Conservation (phyloP, 768 basidiomycete genomes). For the Suillus bovinus region DNA sequence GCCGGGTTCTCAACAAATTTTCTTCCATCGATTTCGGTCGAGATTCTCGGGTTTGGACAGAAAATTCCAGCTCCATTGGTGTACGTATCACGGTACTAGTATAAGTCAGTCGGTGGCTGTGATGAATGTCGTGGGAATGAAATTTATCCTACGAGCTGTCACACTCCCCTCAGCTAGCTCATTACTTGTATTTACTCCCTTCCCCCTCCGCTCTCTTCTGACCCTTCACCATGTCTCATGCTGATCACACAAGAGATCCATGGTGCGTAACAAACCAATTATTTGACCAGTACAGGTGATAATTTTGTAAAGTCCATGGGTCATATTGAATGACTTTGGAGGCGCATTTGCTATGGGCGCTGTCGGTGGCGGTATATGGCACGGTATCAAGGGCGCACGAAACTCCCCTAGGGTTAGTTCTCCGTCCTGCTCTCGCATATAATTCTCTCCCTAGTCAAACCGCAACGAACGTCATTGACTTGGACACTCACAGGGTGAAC, state of each 20-base stretch:
- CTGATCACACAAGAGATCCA: conserved; percentile 93
- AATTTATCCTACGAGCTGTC: conserved; percentile 2
- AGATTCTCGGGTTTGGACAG: no score
- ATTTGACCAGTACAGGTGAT: not conserved
- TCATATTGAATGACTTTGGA: conserved; percentile 97
- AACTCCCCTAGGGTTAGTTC: conserved; percentile 87
- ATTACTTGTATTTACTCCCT: not conserved
- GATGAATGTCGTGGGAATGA: conserved; percentile 4
- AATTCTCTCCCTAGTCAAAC: not conserved
- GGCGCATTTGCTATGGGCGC: conserved; percentile 98
- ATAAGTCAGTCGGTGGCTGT: not conserved
- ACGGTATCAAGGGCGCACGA: conserved; percentile 95
- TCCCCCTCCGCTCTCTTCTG: conserved; percentile 11
- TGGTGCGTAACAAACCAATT: conserved; percentile 52
- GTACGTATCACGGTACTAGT: no score
- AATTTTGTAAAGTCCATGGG: conserved; percentile 77
- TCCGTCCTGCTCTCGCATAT: not conserved
- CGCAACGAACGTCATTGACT: not conserved
- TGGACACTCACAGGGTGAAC: conserved; percentile 71
- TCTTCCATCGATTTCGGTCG: not conserved
- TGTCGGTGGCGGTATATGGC: conserved; percentile 97
- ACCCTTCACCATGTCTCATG: conserved; percentile 65
- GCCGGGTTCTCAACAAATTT: not conserved
- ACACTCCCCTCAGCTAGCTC: not conserved
- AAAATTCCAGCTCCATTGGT: no score